Conservation (phyloP, 2,329 filamentous ascomycete genomes). For the Trichoderma sp. region DNA sequence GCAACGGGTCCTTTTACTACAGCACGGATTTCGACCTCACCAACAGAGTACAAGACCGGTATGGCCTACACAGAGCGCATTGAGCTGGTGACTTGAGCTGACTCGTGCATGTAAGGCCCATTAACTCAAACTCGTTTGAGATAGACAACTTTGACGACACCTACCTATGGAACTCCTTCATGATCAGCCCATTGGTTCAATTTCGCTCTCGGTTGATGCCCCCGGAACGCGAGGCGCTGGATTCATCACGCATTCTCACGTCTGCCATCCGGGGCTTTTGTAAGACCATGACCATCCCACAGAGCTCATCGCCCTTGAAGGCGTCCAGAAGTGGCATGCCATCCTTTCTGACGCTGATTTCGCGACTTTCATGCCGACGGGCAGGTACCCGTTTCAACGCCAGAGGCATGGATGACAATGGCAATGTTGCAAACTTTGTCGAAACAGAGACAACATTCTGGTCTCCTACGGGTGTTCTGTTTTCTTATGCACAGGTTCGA, state of each 20-base stretch:
- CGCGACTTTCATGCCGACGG: conserved; percentile 81
- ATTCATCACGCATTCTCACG: conserved; percentile 81
- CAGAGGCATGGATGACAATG: conserved; percentile 95
- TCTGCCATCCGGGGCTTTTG: conserved; percentile 94
- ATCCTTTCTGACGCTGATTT: conserved; percentile 84
- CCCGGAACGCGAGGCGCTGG: conserved; percentile 73
- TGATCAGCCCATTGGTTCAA: conserved; percentile 88
- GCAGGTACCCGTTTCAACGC: conserved; percentile 96
- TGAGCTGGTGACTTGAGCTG: conserved; percentile 4
- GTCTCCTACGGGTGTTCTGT: conserved; percentile 72
- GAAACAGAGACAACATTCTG: conserved; percentile 94
- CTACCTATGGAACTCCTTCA: conserved; percentile 97
- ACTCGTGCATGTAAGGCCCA: conserved; percentile 50
- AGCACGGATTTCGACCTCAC: conserved; percentile 98
- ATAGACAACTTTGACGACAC: conserved; percentile 90
- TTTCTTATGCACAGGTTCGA: conserved; percentile 90
- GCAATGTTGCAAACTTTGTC: conserved; percentile 98
- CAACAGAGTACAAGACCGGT: conserved; percentile 86
- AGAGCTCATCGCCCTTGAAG: conserved; percentile 68
- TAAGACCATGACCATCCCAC: conserved; percentile 78
- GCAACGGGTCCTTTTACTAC: conserved; percentile 95
- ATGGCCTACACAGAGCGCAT: conserved; percentile 17
- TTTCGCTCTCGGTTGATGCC: conserved; percentile 79
- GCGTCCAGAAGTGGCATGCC: conserved; percentile 67
- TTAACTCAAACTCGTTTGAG: conserved; percentile 75